Conservation (phyloP, 1,284 basidiomycete genomes). For the Uromyces viciae-fabae region DNA sequence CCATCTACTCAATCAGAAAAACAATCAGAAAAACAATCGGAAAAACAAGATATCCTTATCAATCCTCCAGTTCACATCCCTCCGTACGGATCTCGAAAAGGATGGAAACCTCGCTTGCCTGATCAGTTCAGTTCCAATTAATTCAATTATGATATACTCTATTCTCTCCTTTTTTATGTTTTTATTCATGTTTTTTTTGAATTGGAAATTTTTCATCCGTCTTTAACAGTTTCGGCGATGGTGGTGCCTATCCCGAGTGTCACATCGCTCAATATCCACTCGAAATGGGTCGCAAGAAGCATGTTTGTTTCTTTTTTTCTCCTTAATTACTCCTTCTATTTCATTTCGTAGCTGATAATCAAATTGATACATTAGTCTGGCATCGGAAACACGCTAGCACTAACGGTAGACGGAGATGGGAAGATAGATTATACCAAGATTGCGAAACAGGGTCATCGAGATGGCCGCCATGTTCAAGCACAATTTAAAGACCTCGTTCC, state of each 20-base stretch:
- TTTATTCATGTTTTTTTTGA: too few species aligned
- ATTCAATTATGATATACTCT: too few species aligned
- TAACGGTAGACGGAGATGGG: conserved; percentile 94
- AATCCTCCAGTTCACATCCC: conserved; percentile 58
- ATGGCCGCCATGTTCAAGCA: conserved; percentile 80
- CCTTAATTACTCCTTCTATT: background rate
- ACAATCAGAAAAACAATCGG: background rate
- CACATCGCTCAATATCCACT: conserved; percentile 95
- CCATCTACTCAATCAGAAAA: too few species aligned
- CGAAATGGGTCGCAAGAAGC: conserved; percentile 83
- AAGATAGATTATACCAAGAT: conserved; percentile 96
- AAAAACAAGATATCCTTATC: background rate
- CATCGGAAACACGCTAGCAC: conserved; percentile 84
- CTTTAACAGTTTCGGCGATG: conserved; percentile 67
- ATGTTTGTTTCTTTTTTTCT: conserved; percentile 60
- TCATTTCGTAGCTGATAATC: background rate
- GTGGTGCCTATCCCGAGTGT: conserved; percentile 94
- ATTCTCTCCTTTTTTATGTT: too few species aligned
- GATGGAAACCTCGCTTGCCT: conserved; percentile 77
- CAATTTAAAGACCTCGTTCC: conserved; percentile 98
- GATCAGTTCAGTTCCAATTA: conserved; percentile 62
- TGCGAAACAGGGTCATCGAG: conserved; percentile 84
- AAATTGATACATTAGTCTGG: conserved; percentile 62
- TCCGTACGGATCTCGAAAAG: conserved; percentile 75
- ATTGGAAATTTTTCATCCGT: background rate